A percentile compares a stretch with the other conserved stretches of the same genome.
phyloP scores from a whole-genome alignment of 192 early-diverging fungal species.

The Chytriomyces confervae region DNA sequence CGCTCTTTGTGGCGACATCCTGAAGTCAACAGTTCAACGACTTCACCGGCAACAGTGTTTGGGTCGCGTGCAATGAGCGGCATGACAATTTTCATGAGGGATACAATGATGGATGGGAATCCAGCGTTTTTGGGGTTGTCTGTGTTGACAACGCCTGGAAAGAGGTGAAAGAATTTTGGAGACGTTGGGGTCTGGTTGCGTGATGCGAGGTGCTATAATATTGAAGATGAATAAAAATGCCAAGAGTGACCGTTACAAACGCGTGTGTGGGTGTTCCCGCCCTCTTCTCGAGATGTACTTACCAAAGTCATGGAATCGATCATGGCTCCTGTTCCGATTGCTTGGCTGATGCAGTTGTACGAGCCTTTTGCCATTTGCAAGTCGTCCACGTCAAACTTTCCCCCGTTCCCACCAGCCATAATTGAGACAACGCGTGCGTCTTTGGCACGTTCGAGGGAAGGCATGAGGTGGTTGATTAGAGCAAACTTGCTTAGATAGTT shows the following conservation, averaged over 20 bases:
- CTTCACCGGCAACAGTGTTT: conserved; percentile 18
- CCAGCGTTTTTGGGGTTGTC: conserved; percentile 30
- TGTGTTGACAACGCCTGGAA: conserved; percentile 39
- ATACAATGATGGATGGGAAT: conserved; percentile 11
- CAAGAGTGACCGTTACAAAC: neutral
- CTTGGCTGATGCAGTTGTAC: conserved; percentile 28
- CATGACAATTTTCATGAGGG: conserved; percentile 10
- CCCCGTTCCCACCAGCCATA: conserved; percentile 22
- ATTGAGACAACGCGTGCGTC: conserved; percentile 21
- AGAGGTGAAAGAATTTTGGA: conserved; percentile 39
- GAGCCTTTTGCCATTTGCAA: conserved; percentile 16
- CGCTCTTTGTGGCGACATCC: neutral
- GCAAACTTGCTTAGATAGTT: conserved; percentile 33
- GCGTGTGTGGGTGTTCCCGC: too few species aligned
- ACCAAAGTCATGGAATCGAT: conserved; percentile 33
- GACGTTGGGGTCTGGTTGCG: neutral
- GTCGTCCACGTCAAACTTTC: conserved; percentile 24
- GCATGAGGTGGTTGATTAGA: conserved; percentile 15
- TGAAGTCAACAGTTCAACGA: neutral
- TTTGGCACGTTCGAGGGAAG: neutral
- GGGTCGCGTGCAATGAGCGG: conserved; percentile 29
- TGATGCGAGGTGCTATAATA: conserved; percentile 22
- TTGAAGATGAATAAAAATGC: neutral
- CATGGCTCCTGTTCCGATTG: conserved; percentile 8
- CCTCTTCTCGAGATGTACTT: neutral